Evolutionary conservation across 2,329 filamentous ascomycete genomes (phyloP).

Genomic region (Colletotrichum sp.): DNA sequence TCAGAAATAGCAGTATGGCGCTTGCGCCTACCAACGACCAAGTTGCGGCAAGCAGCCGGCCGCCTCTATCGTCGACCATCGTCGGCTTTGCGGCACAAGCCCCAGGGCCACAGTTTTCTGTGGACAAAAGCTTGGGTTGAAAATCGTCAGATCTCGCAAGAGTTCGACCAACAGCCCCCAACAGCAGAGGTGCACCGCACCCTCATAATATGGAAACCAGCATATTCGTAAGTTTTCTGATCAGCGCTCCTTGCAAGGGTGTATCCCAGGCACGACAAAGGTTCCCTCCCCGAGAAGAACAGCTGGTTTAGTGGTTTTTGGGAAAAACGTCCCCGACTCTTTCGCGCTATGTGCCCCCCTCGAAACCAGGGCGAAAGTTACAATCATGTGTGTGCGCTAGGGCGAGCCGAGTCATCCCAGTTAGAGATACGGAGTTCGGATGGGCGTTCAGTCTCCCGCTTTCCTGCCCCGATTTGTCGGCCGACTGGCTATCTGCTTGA

Average conservation of each 20-base stretch:
- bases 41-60: slow-evolving; percentile 31
- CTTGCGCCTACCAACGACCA: slow-evolving; percentile 31
- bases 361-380: not conserved
- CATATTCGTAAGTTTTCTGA: not conserved
- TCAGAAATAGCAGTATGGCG: slow-evolving; percentile 31
- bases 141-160: not conserved
- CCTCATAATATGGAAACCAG: not conserved
- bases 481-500: not conserved
- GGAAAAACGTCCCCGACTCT: not conserved
- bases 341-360: slow-evolving; percentile 2
- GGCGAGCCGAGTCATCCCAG: not conserved
- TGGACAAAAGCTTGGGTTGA: not conserved
- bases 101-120: not conserved
- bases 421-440: not conserved
- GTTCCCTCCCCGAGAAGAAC: not conserved
- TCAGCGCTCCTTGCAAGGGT: not conserved
- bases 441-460: not conserved
- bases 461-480: not conserved
- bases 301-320: not conserved
- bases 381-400: not conserved
- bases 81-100: not conserved
- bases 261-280: not conserved
- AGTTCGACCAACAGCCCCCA: not conserved
- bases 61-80: slow-evolving; percentile 26
- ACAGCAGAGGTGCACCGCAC: not conserved